phyloP scores from a whole-genome alignment of 495 filamentous ascomycete genomes.

The Pseudevernia furfuracea region DNA sequence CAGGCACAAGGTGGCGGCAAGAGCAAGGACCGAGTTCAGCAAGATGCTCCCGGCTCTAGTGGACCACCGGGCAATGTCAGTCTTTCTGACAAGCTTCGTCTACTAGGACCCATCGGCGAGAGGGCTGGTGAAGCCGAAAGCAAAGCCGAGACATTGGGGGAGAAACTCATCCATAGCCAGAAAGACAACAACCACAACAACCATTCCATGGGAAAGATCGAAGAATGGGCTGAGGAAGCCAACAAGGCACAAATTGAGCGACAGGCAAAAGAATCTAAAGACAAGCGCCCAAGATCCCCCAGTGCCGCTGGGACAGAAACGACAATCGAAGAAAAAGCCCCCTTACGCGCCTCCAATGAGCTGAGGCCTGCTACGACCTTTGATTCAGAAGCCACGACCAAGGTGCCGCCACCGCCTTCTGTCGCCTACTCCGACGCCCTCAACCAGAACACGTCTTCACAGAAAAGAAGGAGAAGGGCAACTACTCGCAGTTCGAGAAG shows the following conservation, averaged over 20 bases:
- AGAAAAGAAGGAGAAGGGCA: constrained; percentile 57
- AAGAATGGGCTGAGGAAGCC: constrained; percentile 37
- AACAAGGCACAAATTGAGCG: constrained; percentile 25
- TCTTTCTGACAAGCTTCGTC: constrained; percentile 26
- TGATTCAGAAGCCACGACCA: constrained; percentile 15
- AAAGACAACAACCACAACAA: constrained; percentile 19
- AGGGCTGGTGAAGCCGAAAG: constrained; percentile 31
- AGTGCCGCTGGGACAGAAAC: constrained; percentile 18
- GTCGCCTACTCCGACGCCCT: constrained; percentile 45
- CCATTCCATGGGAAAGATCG: constrained; percentile 33
- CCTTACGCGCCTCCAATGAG: constrained; percentile 28
- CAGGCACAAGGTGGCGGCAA: constrained; percentile 50
- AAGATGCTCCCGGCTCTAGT: constrained; percentile 35
- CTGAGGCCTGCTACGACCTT: constrained; percentile 19
- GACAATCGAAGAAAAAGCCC: constrained; percentile 39
- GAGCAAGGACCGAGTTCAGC: constrained; percentile 41
- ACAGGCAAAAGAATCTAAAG: constrained; percentile 21
- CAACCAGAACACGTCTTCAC: constrained; percentile 37
- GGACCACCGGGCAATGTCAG: constrained; percentile 40
- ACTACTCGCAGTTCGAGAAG: constrained; percentile 69
- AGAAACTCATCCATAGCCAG: constrained; percentile 28
- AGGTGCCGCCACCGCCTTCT: constrained; percentile 30
- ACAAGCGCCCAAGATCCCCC: constrained; percentile 6
- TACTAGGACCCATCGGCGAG: constrained; percentile 31
- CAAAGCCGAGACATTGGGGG: constrained; percentile 28